These are phyloP conservation scores for Oryza longistaminata DNA, from an alignment of 176 grass and related monocot species.

Conservation along the genomic window DNA sequence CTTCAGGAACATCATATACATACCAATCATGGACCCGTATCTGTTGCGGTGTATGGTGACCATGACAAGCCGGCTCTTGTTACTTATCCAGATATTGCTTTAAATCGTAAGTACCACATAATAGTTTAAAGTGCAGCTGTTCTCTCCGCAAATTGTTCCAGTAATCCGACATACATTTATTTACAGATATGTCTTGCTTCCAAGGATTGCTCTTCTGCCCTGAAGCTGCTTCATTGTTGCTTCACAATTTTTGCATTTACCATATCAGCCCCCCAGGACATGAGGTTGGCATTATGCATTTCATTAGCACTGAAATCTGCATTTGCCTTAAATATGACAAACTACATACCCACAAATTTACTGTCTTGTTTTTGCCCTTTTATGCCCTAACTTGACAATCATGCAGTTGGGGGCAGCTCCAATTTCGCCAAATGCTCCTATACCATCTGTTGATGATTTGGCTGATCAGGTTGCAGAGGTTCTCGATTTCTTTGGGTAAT, in stretches of 20 bases:
- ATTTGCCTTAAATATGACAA: not conserved
- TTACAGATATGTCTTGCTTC: slow-evolving; percentile 94
- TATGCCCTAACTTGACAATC: slow-evolving; percentile 44
- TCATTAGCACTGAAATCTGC: not conserved
- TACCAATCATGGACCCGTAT: slow-evolving; percentile 81
- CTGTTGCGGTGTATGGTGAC: slow-evolving; percentile 92
- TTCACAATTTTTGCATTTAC: slow-evolving; percentile 98
- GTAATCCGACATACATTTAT: not conserved
- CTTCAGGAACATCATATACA: slow-evolving; percentile 93
- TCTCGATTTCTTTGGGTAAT: slow-evolving; percentile 98
- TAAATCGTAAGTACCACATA: slow-evolving; percentile 65
- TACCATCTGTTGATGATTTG: slow-evolving; percentile 81
- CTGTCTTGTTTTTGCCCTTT: slow-evolving; percentile 40
- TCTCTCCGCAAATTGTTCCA: not conserved
- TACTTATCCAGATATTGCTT: slow-evolving; percentile 93
- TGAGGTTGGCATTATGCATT: slow-evolving; percentile 65
- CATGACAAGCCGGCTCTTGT: slow-evolving; percentile 94
- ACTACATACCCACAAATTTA: not conserved
- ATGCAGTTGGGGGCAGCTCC: slow-evolving; percentile 95
- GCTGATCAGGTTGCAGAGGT: slow-evolving; percentile 89
- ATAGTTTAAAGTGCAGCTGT: slow-evolving; percentile 12
- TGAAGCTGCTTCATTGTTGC: slow-evolving; percentile 86
- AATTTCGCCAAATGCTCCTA: slow-evolving; percentile 64
- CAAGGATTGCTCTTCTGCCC: slow-evolving; percentile 98
- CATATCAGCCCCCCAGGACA: slow-evolving; percentile 99